Evolutionary conservation across 768 basidiomycete species (phyloP).

Genomic region (Tricholoma bakamatsutake): DNA sequence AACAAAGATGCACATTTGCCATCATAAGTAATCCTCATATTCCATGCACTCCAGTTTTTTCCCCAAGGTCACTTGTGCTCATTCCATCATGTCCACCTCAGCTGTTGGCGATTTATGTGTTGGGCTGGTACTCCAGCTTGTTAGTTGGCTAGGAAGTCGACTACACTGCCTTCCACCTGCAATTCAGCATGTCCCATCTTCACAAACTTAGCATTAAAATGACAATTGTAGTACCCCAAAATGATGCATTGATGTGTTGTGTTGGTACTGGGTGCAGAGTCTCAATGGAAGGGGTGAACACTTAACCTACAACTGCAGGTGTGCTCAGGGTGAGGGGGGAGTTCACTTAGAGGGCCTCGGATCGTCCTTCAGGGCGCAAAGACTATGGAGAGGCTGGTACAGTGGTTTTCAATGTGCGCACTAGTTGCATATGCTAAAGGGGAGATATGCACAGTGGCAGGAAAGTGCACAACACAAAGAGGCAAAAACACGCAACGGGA

Average conservation of each 20-base stretch:
- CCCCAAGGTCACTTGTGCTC: background rate
- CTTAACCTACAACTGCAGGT: too few relatives aligned
- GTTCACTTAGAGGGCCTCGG: too few relatives aligned
- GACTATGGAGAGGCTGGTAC: too few relatives aligned
- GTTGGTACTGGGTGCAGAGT: too few relatives aligned
- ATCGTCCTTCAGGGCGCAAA: too few relatives aligned
- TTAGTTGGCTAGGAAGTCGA: conserved; percentile 25
- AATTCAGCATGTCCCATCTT: conserved; percentile 82
- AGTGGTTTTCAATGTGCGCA: too few relatives aligned
- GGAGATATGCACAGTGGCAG: too few relatives aligned
- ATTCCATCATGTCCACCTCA: background rate
- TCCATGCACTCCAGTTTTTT: background rate
- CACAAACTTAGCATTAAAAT: conserved; percentile 84
- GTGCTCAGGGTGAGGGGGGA: too few relatives aligned
- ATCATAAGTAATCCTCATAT: background rate
- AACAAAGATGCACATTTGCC: background rate
- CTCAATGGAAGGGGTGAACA: too few relatives aligned
- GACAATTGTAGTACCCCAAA: conserved; percentile 72
- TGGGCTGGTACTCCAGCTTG: conserved; percentile 25
- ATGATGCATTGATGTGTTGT: conserved; percentile 95
- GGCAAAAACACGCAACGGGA: too few relatives aligned
- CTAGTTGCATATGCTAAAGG: too few relatives aligned
- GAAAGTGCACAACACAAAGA: too few relatives aligned
- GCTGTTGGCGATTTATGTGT: conserved; percentile 3
- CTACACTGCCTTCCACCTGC: conserved; percentile 54